Evolutionary conservation across 441 rosid species (phyloP), one percentile per base, ranked within the genome.

Genomic region (Jatropha multifida): DNA sequence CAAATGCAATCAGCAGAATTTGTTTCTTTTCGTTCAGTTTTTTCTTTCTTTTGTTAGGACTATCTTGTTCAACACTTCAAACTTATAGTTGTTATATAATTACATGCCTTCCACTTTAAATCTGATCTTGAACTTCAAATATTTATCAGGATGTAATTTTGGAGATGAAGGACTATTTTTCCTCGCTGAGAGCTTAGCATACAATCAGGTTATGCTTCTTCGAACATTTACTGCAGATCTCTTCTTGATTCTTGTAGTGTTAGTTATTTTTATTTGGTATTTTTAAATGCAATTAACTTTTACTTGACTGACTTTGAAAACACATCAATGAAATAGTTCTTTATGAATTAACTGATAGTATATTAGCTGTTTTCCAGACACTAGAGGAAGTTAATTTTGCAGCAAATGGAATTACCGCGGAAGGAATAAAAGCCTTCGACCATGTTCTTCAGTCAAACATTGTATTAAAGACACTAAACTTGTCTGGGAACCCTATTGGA

Each of bases 91-190:
- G n/a, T 55, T 6, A 56, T 71, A 42, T 60, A 72, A 60, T 26
- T 14, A 8, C 46, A 17, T 46, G 26, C 12, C 27, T 0, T 72
- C 20, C 42, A 26, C 13, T 27, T 2, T 73, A 37, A 32, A 37
- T 59, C 68, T 75, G 49, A 68, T 59, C 46, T 66, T 71, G 49
- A 76, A 52, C 65, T 74, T 52, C 27, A 17, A n/a, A 41, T 72
- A 40, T 77, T 74, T 85, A 77, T 84, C 84, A 94, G 97, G 99
- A 15, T 86, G 90, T 76, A 90, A 89, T 76, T 93, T 94, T 79
- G 99, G 99, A 76, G 99, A 94, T 80, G 98, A 91, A 78, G 99
- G 99, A 59, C 52, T 94, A n/a, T 88, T 89, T 86, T 91, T 91
- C 69, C 94, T 94, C 66, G 88, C 96, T 38, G 96, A 91, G 85